Evolutionary conservation across 2,329 filamentous ascomycete genomes (phyloP).

Genomic region (Trichoderma cornu-damae): DNA sequence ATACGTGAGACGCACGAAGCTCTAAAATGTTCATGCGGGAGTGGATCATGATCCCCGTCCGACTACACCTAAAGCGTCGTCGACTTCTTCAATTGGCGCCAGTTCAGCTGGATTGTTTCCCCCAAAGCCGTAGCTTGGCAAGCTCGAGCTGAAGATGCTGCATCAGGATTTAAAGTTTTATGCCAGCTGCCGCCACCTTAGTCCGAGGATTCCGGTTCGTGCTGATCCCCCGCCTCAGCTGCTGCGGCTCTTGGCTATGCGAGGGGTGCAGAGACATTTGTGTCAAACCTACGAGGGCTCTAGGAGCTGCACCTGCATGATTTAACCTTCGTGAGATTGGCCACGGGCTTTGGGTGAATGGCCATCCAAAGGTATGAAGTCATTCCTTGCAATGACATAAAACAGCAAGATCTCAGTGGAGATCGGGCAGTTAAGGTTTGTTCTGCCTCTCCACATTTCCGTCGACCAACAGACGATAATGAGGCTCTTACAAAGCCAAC

Average conservation of each 20-base stretch:
- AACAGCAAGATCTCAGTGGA: not conserved
- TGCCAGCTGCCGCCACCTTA: not conserved
- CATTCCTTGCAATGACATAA: not conserved
- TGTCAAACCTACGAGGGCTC: not conserved
- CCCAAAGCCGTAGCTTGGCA: not conserved
- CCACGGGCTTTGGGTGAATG: not conserved
- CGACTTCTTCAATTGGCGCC: not conserved
- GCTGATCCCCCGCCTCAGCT: not conserved
- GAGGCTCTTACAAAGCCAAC: not conserved
- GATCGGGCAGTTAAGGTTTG: not conserved
- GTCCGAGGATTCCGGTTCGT: conserved; percentile 5
- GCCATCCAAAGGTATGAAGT: not conserved
- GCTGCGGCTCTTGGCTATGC: not conserved
- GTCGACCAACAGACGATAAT: not conserved
- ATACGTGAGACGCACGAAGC: not conserved
- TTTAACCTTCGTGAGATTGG: not conserved
- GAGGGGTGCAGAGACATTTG: not conserved
- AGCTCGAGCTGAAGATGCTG: not conserved
- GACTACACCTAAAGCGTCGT: not conserved
- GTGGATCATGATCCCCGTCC: not conserved
- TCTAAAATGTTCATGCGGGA: not conserved
- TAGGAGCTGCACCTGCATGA: not conserved
- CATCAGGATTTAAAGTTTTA: not conserved
- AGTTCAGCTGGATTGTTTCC: not conserved
- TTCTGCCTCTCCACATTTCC: not conserved